These are phyloP conservation scores for Cordyceps cicadae DNA, from an alignment of 2,329 filamentous ascomycete genomes.

Conservation along the genomic window DNA sequence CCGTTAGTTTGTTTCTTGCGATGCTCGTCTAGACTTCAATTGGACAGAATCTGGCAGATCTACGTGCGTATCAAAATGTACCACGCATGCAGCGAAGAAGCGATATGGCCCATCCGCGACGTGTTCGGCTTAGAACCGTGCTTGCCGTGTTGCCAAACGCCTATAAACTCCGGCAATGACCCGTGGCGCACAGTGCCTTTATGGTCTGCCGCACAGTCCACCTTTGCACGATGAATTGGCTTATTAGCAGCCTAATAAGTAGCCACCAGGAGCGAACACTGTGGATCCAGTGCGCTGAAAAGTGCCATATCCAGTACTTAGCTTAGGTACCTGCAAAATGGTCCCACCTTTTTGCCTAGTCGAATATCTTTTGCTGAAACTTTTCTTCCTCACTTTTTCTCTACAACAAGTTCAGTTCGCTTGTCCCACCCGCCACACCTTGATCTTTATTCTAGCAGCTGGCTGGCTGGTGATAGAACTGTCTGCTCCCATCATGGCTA, in stretches of 20 bases:
- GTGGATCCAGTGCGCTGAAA: neutral
- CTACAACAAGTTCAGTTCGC: neutral
- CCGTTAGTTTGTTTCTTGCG: neutral
- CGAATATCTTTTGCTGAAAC: neutral
- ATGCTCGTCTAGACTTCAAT: neutral
- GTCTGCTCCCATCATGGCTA: conserved; percentile 17
- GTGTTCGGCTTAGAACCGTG: conserved; percentile 4
- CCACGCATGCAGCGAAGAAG: neutral
- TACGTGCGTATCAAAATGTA: neutral
- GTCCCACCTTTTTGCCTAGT: neutral
- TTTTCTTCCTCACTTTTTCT: conserved; percentile 1
- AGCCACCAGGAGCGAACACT: neutral
- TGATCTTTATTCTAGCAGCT: conserved; percentile 10
- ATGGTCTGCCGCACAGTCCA: neutral
- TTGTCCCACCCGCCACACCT: neutral
- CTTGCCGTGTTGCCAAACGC: neutral
- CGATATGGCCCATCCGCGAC: conserved; percentile 1
- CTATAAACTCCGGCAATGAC: conserved; percentile 4
- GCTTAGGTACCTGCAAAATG: too few species aligned
- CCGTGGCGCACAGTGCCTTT: conserved; percentile 5
- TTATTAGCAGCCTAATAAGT: too few species aligned
- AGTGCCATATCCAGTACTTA: neutral
- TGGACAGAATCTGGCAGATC: neutral
- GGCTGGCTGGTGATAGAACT: neutral
- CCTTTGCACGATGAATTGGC: neutral